Percentiles rank a stretch among this genome's conserved stretches.
These are phyloP conservation scores for Colletotrichum sp. DNA, from an alignment of 2,329 filamentous ascomycete species.

Conservation along the genomic window DNA sequence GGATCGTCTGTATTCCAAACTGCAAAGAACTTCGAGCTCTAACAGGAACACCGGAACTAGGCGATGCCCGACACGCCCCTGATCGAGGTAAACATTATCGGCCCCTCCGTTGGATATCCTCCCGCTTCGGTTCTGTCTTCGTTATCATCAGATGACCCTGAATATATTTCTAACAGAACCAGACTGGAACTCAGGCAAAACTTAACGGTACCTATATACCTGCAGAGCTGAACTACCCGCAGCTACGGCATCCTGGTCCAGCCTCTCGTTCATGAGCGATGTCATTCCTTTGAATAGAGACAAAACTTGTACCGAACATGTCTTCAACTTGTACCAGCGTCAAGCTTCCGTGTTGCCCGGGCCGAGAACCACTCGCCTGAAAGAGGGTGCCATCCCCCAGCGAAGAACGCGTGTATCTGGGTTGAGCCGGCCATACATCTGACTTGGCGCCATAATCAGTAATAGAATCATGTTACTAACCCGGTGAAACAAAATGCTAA, in stretches of 20 bases:
- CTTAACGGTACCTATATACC: not conserved
- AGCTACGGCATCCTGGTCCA: not conserved
- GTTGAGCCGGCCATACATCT: not conserved
- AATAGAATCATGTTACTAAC: not conserved
- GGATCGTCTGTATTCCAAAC: not conserved
- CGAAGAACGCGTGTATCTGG: not conserved
- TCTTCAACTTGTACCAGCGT: not conserved
- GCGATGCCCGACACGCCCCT: not conserved
- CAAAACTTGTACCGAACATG: not conserved
- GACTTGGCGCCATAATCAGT: not conserved
- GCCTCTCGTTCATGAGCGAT: no score
- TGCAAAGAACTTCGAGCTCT: not conserved
- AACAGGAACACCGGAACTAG: not conserved
- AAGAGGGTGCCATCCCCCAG: not conserved
- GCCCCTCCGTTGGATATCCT: not conserved
- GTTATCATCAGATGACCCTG: rapidly evolving
- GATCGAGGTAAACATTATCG: rapidly evolving
- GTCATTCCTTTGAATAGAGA: not conserved
- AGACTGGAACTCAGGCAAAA: not conserved
- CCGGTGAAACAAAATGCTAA: not conserved
- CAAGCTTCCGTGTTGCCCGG: not conserved
- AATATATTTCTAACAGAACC: not conserved
- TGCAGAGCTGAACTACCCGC: not conserved
- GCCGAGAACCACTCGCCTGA: not conserved
- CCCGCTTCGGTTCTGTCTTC: rapidly evolving